These are phyloP conservation scores for Auriscalpium microsporum DNA, from an alignment of 768 basidiomycete genomes.

Conservation along the genomic window DNA sequence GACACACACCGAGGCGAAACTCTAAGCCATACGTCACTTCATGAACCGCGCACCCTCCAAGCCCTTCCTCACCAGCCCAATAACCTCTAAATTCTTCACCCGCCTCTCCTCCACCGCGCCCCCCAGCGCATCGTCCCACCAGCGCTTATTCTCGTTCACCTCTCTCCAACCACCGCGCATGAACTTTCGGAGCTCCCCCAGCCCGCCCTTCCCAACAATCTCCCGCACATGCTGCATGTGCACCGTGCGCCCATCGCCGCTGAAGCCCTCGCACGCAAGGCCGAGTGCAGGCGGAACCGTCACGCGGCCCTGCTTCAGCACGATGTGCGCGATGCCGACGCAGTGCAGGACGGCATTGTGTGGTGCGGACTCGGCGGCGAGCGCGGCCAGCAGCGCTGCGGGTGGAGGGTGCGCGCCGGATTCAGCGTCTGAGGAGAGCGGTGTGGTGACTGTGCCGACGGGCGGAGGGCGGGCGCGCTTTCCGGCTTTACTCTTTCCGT, in stretches of 20 bases:
- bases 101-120: constrained; percentile 23
- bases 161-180: constrained; percentile 56
- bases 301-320: constrained; percentile 65
- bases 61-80: constrained; percentile 23
- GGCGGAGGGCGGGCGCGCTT: constrained; percentile 5
- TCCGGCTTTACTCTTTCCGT: constrained; percentile 16
- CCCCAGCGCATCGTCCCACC: constrained; percentile 60
- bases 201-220: constrained; percentile 14
- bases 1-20: too few relatives aligned
- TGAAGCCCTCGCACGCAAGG: constrained; percentile 52
- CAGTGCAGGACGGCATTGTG: constrained; percentile 58
- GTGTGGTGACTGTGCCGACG: not conserved
- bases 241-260: constrained; percentile 28
- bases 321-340: constrained; percentile 51
- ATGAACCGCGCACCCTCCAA: constrained; percentile 21
- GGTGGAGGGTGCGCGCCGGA: not conserved
- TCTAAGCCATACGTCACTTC: too few relatives aligned
- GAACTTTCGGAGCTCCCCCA: constrained; percentile 38
- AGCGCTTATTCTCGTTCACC: constrained; percentile 48
- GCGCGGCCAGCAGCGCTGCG: not conserved
- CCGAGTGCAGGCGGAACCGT: constrained; percentile 63
- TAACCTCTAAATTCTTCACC: constrained; percentile 15
- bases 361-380: constrained; percentile 25
- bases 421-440: not conserved
- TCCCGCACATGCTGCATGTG: constrained; percentile 42